Evolutionary conservation across 257 asterid species (phyloP), one percentile per base, ranked within the genome.

Genomic region (Oldenlandia corymbosa): DNA sequence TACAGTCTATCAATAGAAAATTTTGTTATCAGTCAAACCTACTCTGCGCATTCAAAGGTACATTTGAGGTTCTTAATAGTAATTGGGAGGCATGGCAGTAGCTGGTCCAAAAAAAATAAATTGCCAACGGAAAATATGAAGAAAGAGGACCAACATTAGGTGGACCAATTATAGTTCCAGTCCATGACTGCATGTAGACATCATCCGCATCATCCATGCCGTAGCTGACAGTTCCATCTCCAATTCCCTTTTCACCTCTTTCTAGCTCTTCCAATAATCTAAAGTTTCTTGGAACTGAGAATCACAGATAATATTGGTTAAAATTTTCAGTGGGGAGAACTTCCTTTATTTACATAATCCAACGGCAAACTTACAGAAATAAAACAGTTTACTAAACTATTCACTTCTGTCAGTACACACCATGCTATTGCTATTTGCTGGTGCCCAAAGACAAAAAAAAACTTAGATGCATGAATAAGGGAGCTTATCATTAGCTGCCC

Each of bases 181-280:
- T 88, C 96, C 96, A 88, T 12, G 94, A 88, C 65, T 85, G 89
- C 96, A 88, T 85, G 85, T 69, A 85, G 34, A 88, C 79, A 66
- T 88, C 96, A 69, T 88, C 95, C 1, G 91, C 86, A 62, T 83
- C 96, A 62, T 88, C 94, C 96, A 88, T 88, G 41, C 96, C 96
- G 23, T 85, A 88, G 81, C 96, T 88, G 64, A 88, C 96, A 24
- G 91, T 88, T 77, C 96, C 96, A 83, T 88, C 89, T 50, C 94
- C 96, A 68, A 88, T 83, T 68, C 96, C 96, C 76, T 88, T 88
- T 80, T 88, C 96, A 64, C 91, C 96, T 68, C 94, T 84, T 79
- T 88, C 96, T 63, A 88, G 89, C 79, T 88, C 94, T 60, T 88
- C 96, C 78, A 88, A 78, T 76, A 88, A 80, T 58, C 96, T 79